These are phyloP conservation scores for Talaromyces sp. DNA, from an alignment of 2,329 filamentous ascomycete species.

Conservation along the genomic window DNA sequence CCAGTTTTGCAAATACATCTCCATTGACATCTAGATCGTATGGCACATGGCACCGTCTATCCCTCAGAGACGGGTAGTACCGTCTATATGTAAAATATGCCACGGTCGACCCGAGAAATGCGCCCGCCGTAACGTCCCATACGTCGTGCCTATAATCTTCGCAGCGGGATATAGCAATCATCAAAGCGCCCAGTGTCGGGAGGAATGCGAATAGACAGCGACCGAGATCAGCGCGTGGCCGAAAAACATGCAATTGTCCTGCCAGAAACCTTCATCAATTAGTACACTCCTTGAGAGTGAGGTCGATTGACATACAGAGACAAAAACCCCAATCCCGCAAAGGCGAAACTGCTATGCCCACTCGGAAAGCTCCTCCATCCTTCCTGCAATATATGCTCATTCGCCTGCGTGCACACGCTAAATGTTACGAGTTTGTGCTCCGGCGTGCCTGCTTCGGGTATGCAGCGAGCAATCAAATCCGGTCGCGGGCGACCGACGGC, in stretches of 20 bases:
- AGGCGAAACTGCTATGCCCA: slow-evolving; percentile 61
- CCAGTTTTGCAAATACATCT: slow-evolving; percentile 27
- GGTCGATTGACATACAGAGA: slow-evolving; percentile 36
- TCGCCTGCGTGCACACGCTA: slow-evolving; percentile 48
- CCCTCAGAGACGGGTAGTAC: slow-evolving; percentile 56
- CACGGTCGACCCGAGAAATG: slow-evolving; percentile 52
- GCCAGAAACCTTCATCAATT: slow-evolving; percentile 39
- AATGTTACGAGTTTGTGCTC: slow-evolving; percentile 52
- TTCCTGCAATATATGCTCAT: slow-evolving; percentile 58
- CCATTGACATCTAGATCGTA: slow-evolving; percentile 32
- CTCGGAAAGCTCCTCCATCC: slow-evolving; percentile 65
- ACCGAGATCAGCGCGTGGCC: slow-evolving; percentile 56
- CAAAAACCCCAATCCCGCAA: slow-evolving; percentile 60
- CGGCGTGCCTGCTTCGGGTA: slow-evolving; percentile 61
- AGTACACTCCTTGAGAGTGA: neutral
- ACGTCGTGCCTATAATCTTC: slow-evolving; percentile 65
- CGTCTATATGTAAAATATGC: slow-evolving; percentile 59
- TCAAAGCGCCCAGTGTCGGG: slow-evolving; percentile 55
- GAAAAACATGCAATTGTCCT: slow-evolving; percentile 58
- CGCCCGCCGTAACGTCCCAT: slow-evolving; percentile 59
- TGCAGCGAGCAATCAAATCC: slow-evolving; percentile 84
- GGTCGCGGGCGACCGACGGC: slow-evolving; percentile 78
- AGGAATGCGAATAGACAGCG: slow-evolving; percentile 54
- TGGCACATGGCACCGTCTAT: slow-evolving; percentile 51
- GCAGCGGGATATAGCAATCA: slow-evolving; percentile 61